These are phyloP conservation scores for Rhazya stricta DNA, from an alignment of 257 asterid genomes.

Conservation along the genomic window DNA sequence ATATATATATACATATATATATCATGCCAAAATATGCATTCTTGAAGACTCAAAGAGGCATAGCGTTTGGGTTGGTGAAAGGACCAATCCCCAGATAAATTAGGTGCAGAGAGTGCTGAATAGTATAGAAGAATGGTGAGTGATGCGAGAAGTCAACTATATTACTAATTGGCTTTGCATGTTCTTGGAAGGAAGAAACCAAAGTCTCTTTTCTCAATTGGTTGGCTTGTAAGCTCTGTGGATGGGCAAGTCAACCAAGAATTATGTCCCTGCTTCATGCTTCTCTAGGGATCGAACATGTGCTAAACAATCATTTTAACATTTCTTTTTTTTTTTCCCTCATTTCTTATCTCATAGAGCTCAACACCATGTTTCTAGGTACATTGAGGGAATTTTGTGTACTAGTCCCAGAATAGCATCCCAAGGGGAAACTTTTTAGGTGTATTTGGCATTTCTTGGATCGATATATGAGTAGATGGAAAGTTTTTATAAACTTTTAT, in stretches of 20 bases:
- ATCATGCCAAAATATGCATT: too few relatives aligned
- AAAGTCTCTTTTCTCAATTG: not conserved
- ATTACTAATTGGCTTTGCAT: not conserved
- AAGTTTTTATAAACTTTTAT: too few relatives aligned
- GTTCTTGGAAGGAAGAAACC: not conserved
- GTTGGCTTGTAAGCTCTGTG: not conserved
- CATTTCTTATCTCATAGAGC: not conserved
- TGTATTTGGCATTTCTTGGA: too few relatives aligned
- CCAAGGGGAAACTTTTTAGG: too few relatives aligned
- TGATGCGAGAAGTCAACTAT: constrained; percentile 8
- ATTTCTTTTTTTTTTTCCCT: not conserved
- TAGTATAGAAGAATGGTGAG: not conserved
- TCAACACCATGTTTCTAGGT: not conserved
- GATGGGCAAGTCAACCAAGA: not conserved
- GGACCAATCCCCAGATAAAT: not conserved
- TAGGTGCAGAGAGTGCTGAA: not conserved
- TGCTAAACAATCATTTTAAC: not conserved
- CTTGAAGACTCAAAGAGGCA: not conserved
- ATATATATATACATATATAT: too few relatives aligned
- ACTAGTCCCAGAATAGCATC: too few relatives aligned
- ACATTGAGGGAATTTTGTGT: too few relatives aligned
- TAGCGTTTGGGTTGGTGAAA: not conserved
- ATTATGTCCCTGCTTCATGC: not conserved
- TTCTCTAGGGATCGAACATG: too few relatives aligned
- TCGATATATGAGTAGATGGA: too few relatives aligned